Percentiles rank a stretch among this genome's conserved stretches.
These are phyloP conservation scores for Starmera dryadoides DNA, from an alignment of 805 yeast species.

Conservation along the genomic window DNA sequence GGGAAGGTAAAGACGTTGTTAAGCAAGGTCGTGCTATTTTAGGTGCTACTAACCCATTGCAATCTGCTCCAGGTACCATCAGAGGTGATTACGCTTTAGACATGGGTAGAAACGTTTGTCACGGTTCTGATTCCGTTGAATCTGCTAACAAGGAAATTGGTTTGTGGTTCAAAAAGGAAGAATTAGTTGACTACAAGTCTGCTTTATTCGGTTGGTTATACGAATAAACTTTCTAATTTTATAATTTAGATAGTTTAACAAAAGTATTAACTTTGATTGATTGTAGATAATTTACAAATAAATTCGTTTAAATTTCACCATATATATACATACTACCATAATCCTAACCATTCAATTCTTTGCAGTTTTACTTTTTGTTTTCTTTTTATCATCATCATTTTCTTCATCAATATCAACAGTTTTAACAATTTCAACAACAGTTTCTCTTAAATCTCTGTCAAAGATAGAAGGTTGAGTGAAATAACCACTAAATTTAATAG, in stretches of 20 bases:
- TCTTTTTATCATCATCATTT: no score
- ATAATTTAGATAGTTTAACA: neutral
- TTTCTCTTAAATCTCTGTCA: neutral
- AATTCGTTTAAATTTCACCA: no score
- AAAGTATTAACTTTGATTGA: neutral
- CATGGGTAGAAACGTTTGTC: conserved; percentile 98
- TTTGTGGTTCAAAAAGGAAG: conserved; percentile 98
- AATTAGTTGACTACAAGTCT: conserved; percentile 86
- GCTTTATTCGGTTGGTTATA: conserved; percentile 85
- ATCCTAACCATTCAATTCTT: no score
- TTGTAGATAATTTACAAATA: neutral
- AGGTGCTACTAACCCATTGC: conserved; percentile 99
- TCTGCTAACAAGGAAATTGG: conserved; percentile 92
- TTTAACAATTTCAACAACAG: no score
- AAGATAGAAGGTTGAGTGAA: conserved; percentile 22
- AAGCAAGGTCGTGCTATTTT: conserved; percentile 96
- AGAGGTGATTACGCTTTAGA: conserved; percentile 99
- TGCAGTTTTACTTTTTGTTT: no score
- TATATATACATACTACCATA: no score
- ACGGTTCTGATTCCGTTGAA: conserved; percentile 99
- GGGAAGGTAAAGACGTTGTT: conserved; percentile 99
- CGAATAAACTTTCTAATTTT: conserved; percentile 47
- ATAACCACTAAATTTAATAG: conserved; percentile 40
- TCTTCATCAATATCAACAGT: no score
- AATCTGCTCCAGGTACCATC: conserved; percentile 98